A percentile compares a stretch with the other conserved stretches of the same genome.
phyloP scores from a whole-genome alignment of 371 early-diverging fungal species.

The Lichtheimia ornata region DNA sequence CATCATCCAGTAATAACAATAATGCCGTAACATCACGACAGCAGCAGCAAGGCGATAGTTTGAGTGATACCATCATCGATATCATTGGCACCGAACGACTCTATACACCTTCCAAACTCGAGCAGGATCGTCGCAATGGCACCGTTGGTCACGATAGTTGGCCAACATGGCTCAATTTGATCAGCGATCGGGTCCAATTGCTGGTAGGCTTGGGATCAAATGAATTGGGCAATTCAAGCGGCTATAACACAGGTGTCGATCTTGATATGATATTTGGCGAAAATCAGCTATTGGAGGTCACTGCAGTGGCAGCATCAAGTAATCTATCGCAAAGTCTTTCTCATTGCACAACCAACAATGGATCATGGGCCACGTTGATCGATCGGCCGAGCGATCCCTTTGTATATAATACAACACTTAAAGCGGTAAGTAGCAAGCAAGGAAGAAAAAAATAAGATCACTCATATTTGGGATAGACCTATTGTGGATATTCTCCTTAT shows the following conservation, averaged over 20 bases:
- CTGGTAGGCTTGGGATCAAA: constrained; percentile 34
- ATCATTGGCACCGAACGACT: constrained; percentile 11
- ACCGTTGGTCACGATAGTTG: constrained; percentile 10
- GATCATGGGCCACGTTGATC: constrained; percentile 26
- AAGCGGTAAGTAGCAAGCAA: constrained; percentile 22
- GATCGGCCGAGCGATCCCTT: constrained; percentile 13
- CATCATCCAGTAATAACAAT: background rate
- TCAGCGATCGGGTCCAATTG: constrained; percentile 25
- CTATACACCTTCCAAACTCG: constrained; percentile 13
- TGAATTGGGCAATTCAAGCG: constrained; percentile 4
- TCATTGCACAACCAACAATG: background rate
- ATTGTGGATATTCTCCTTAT: constrained; percentile 40
- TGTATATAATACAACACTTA: constrained; percentile 12
- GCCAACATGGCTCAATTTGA: constrained; percentile 37
- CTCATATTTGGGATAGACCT: constrained; percentile 10
- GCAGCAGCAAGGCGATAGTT: background rate
- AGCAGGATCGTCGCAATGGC: background rate
- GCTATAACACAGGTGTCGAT: constrained; percentile 23
- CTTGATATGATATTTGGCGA: constrained; percentile 23
- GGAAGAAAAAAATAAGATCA: background rate
- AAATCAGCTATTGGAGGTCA: background rate
- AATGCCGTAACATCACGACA: background rate
- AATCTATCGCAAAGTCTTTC: no score
- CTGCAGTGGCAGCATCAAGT: no score
- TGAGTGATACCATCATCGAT: constrained; percentile 1